A percentile compares a stretch with the other conserved stretches of the same genome.
Evolutionary conservation across 176 grass and related monocot genomes (phyloP).

Genomic region (Pontederia paniculata): DNA sequence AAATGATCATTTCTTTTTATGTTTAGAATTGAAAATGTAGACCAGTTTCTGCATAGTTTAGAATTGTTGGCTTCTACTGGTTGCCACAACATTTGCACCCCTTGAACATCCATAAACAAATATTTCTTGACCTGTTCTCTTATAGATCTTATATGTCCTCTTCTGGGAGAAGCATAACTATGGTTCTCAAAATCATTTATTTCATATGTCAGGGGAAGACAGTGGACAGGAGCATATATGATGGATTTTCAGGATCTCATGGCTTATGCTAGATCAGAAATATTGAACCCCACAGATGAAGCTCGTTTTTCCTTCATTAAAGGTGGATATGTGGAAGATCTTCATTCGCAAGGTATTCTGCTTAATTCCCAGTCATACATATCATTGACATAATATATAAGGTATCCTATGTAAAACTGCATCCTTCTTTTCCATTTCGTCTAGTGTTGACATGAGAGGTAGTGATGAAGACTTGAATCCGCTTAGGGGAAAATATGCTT

Average conservation of each 20-base stretch:
- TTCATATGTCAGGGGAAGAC: conserved; percentile 41
- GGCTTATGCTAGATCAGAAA: conserved; percentile 23
- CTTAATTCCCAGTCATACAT: not conserved
- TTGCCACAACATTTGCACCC: no score
- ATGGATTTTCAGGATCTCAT: conserved; percentile 85
- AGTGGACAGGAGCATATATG: conserved; percentile 90
- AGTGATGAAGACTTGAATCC: no score
- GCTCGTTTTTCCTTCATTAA: conserved; percentile 93
- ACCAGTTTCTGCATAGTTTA: no score
- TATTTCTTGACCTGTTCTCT: no score
- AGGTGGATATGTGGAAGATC: conserved; percentile 80
- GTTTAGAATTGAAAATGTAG: no score
- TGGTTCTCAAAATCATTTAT: not conserved
- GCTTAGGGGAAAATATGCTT: no score
- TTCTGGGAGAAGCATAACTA: no score
- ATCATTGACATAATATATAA: not conserved
- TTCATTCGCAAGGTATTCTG: conserved; percentile 21
- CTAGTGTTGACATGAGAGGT: no score
- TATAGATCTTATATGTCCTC: no score
- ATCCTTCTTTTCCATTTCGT: not conserved
- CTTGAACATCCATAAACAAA: no score
- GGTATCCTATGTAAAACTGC: not conserved
- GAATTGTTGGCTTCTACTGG: no score
- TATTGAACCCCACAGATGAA: conserved; percentile 33
- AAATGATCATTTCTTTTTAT: no score